Evolutionary conservation across 352 stramenopile genomes (phyloP), one percentile per base, ranked within the genome.

Genomic region (Blastocystis sp.): DNA sequence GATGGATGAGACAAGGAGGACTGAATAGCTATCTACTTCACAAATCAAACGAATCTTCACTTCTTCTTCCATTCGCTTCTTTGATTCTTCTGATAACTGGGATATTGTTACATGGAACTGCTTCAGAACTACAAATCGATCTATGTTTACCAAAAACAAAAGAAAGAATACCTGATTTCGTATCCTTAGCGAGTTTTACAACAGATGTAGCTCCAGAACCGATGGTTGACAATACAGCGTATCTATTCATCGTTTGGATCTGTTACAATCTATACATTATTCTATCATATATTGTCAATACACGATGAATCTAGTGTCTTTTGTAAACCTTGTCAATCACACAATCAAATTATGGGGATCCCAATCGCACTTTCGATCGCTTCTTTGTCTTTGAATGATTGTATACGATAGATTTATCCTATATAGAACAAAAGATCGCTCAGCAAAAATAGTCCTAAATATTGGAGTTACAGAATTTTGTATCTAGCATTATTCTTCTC

Each of bases 161-260:
- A 35, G 0, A 0, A 9, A 56, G 12, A n/a, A 2, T 54, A 78
- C 66, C 37, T 39, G 37, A 51, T 12, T 58, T 1, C 24, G 54
- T 78, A 9, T 46, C 21, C 7, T 56, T 54, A 43, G 66, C 66
- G 35, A 78, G 37, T 56, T 58, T 78, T 32, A 78, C 66, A 24
- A 78, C n/a, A 11, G 66, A 54, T 12, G 66, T 57, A n/a, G 66
- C 66, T 58, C 66, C 66, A 19, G 39, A 42, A 61, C 66, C 66
- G 37, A 78, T 78, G 6, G 21, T 56, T 16, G 66, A 78, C 4
- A 59, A 12, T 11, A 39, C 24, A 1, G 11, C 6, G 43, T 78
- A 78, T 19, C 37, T 21, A 19, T 78, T 51, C 66, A 78, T 78
- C 19, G 54, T 32, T 61, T 3, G 3, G 3, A 14, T 61, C 12